Conservation (phyloP, 129 eudicot species). For the Centrapalus pauciflorus region DNA sequence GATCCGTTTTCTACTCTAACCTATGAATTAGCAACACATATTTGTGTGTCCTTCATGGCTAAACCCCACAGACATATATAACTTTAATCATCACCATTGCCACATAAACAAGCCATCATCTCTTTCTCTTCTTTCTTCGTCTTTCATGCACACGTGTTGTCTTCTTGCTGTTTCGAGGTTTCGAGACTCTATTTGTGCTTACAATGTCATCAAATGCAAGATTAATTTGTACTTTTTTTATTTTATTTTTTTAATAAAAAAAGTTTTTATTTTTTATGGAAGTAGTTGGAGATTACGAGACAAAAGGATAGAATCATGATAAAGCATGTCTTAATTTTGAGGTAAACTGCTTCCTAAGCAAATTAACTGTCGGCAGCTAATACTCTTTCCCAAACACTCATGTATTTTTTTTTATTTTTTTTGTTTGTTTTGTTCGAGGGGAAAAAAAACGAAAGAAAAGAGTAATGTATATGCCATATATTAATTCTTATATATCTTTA, state of each 20-base stretch:
- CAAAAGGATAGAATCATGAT: conserved; percentile 24
- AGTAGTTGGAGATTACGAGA: conserved; percentile 30
- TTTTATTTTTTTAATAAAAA: not conserved
- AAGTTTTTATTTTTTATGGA: conserved; percentile 10
- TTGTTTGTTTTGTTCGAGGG: no score
- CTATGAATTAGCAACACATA: conserved; percentile 25
- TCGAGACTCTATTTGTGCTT: no score
- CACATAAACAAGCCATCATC: conserved; percentile 35
- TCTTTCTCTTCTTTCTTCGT: not conserved
- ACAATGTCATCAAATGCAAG: not conserved
- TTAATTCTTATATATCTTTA: no score
- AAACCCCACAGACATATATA: conserved; percentile 42
- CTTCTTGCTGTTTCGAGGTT: not conserved
- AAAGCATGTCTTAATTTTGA: conserved; percentile 31
- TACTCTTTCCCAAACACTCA: conserved; percentile 23
- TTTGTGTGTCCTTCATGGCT: not conserved
- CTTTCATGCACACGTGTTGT: conserved; percentile 11
- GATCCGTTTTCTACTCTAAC: conserved; percentile 69
- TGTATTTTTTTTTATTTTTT: no score
- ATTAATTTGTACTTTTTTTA: no score
- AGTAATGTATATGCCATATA: no score
- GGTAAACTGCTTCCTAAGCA: conserved; percentile 34
- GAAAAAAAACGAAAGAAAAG: no score
- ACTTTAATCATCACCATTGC: conserved; percentile 58
- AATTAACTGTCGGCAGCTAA: conserved; percentile 36